phyloP scores from a whole-genome alignment of 192 early-diverging fungal species.

The Lobosporangium transversale region DNA sequence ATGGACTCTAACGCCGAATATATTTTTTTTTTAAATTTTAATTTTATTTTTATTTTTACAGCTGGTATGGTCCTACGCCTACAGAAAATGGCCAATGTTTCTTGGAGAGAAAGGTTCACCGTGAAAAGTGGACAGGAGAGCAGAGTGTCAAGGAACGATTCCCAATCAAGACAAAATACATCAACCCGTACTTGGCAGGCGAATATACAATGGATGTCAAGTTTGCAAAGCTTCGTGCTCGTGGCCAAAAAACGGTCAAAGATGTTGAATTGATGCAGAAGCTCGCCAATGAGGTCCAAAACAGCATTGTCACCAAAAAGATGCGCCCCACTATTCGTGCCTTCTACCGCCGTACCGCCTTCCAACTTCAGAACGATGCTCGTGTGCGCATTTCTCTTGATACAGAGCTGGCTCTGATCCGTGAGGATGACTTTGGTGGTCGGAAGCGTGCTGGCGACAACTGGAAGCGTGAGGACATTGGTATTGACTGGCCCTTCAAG shows the following conservation, averaged over 20 bases:
- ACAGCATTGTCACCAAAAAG: constrained; percentile 70
- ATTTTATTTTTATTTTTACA: background rate
- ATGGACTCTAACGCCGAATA: background rate
- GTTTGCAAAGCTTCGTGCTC: constrained; percentile 81
- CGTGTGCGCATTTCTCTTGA: constrained; percentile 95
- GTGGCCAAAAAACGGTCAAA: constrained; percentile 77
- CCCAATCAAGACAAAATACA: constrained; percentile 92
- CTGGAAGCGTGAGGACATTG: constrained; percentile 92
- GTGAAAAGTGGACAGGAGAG: constrained; percentile 62
- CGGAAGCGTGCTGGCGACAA: constrained; percentile 76
- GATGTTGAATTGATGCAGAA: constrained; percentile 79
- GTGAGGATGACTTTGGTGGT: constrained; percentile 88
- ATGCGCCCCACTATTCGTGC: constrained; percentile 82
- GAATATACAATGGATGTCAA: constrained; percentile 76
- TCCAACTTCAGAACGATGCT: constrained; percentile 95
- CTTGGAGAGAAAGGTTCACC: constrained; percentile 71
- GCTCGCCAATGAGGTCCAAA: constrained; percentile 80
- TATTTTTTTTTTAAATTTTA: background rate
- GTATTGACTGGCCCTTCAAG: constrained; percentile 83
- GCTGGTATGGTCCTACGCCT: constrained; percentile 88
- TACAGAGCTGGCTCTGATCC: constrained; percentile 94
- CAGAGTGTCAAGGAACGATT: constrained; percentile 95
- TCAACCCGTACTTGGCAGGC: constrained; percentile 86
- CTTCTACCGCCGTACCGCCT: constrained; percentile 97
- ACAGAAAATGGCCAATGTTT: constrained; percentile 77